These are phyloP conservation scores for Cyclotella sp. DNA, from an alignment of 108 stramenopile genomes.

Conservation along the genomic window DNA sequence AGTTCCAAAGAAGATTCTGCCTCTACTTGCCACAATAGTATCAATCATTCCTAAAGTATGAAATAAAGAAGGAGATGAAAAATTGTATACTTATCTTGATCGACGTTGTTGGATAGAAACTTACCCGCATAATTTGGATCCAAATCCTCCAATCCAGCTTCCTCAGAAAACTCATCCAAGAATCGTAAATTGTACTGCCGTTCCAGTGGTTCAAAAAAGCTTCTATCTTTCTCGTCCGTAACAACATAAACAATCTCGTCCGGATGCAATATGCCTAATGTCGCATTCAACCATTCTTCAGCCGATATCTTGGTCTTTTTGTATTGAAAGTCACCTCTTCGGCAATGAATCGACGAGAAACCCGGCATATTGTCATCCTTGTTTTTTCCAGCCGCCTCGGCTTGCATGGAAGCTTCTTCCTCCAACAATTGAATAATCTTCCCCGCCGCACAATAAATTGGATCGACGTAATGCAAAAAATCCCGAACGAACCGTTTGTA, in stretches of 20 bases:
- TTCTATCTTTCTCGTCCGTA: slow-evolving; percentile 84
- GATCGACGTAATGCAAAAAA: slow-evolving; percentile 79
- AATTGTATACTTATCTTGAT: not conserved
- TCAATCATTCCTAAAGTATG: slow-evolving; percentile 83
- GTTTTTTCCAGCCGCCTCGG: slow-evolving; percentile 24
- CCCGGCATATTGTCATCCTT: slow-evolving; percentile 57
- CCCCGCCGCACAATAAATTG: slow-evolving; percentile 87
- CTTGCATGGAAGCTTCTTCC: slow-evolving; percentile 48
- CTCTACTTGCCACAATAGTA: slow-evolving; percentile 88
- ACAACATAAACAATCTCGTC: slow-evolving; percentile 81
- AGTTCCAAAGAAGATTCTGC: slow-evolving; percentile 88
- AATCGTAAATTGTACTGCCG: slow-evolving; percentile 74
- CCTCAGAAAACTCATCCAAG: slow-evolving; percentile 77
- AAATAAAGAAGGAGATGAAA: not conserved
- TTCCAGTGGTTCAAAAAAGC: slow-evolving; percentile 81
- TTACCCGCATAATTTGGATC: slow-evolving; percentile 83
- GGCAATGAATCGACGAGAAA: slow-evolving; percentile 84
- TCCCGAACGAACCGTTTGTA: slow-evolving; percentile 89
- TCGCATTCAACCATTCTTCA: slow-evolving; percentile 79
- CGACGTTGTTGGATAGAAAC: not conserved
- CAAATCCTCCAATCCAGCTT: slow-evolving; percentile 63
- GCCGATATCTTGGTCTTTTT: slow-evolving; percentile 80
- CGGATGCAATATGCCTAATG: slow-evolving; percentile 66
- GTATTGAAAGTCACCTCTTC: slow-evolving; percentile 90
- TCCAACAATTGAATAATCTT: slow-evolving; percentile 79